Percentiles rank a stretch among this genome's conserved stretches.
phyloP scores from a whole-genome alignment of 441 rosid genomes.

The Sinapis alba region DNA sequence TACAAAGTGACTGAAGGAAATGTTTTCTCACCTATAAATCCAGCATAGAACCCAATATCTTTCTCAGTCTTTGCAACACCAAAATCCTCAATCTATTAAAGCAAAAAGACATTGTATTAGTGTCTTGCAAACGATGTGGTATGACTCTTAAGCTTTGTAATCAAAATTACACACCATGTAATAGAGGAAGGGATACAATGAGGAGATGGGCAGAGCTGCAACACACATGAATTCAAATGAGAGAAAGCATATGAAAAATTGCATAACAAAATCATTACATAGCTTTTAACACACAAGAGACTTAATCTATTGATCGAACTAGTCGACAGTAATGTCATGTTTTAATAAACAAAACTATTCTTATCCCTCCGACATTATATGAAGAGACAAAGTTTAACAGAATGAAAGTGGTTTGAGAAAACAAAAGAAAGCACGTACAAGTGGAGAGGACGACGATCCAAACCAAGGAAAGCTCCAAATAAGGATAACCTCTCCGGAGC shows the following conservation, averaged over 20 bases:
- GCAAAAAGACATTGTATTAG: too few species aligned
- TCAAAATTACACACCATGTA: slow-evolving; percentile 51
- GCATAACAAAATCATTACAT: too few species aligned
- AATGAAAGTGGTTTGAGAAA: too few species aligned
- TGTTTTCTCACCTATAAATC: slow-evolving; percentile 50
- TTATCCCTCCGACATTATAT: too few species aligned
- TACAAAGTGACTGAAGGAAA: background rate
- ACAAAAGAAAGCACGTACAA: too few species aligned
- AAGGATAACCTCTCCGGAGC: slow-evolving; percentile 53
- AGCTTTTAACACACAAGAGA: too few species aligned
- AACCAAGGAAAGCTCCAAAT: slow-evolving; percentile 53
- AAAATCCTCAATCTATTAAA: slow-evolving; percentile 50
- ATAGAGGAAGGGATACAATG: slow-evolving; percentile 43
- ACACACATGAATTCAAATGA: background rate
- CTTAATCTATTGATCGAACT: too few species aligned
- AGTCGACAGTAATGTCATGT: too few species aligned
- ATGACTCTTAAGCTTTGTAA: background rate
- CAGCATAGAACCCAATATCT: slow-evolving; percentile 65
- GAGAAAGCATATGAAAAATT: too few species aligned
- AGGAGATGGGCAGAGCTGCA: background rate
- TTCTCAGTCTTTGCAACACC: slow-evolving; percentile 59
- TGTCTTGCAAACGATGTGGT: too few species aligned
- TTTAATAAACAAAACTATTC: too few species aligned
- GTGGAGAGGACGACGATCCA: slow-evolving; percentile 76
- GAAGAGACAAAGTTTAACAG: too few species aligned